Conservation (phyloP, 192 early-diverging fungal genomes). For the Lobosporangium transversale region DNA sequence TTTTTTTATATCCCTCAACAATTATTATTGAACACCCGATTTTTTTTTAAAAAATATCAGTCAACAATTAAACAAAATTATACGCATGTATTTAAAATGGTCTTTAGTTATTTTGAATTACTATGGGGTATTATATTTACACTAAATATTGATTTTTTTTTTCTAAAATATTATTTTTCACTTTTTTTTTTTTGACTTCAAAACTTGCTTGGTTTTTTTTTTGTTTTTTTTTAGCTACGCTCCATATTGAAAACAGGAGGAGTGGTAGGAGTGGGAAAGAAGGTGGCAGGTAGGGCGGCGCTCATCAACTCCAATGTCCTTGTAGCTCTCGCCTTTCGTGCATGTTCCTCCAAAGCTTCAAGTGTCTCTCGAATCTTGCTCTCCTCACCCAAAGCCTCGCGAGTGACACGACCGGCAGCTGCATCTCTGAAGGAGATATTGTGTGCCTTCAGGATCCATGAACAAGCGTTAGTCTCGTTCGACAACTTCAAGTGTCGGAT, state of each 20-base stretch:
- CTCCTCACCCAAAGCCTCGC: slow-evolving; percentile 18
- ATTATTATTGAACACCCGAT: background rate
- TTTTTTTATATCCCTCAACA: background rate
- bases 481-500: slow-evolving; percentile 48
- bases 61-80: background rate
- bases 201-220: background rate
- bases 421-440: slow-evolving; percentile 23
- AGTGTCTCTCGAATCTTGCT: slow-evolving; percentile 12
- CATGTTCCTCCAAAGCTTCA: slow-evolving; percentile 27
- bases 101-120: too few species aligned
- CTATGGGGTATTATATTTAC: too few species aligned
- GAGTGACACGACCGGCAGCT: slow-evolving; percentile 6
- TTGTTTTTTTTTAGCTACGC: background rate
- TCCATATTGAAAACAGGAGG: too few species aligned
- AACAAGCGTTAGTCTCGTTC: slow-evolving; percentile 28
- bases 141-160: too few species aligned
- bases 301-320: slow-evolving; percentile 19
- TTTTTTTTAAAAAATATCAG: background rate
- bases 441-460: slow-evolving; percentile 22
- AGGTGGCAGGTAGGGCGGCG: background rate
- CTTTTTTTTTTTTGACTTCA: too few species aligned
- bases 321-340: slow-evolving; percentile 2
- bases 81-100: background rate
- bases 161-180: too few species aligned
- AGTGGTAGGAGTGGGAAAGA: too few species aligned